These are phyloP conservation scores for Saturnispora dispora DNA, from an alignment of 805 yeast genomes.

Conservation along the genomic window DNA sequence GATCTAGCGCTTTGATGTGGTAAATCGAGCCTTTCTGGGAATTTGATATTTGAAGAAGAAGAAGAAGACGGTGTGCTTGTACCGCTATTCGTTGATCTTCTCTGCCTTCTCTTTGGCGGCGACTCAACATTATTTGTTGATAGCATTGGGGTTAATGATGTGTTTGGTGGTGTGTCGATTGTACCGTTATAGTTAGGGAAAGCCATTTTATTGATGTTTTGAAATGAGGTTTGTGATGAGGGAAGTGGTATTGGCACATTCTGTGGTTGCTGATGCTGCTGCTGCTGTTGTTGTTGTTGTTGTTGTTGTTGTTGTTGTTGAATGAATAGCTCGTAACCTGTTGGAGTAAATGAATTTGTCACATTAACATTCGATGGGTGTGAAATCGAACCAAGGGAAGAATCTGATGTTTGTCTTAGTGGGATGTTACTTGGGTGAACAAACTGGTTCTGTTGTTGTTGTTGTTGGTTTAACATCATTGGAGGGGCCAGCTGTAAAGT, in stretches of 20 bases:
- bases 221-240: neutral
- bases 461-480: neutral
- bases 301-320: constrained; percentile 2
- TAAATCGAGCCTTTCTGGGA: constrained; percentile 24
- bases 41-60: constrained; percentile 13
- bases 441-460: neutral
- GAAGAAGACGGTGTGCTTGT: constrained; percentile 8
- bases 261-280: neutral
- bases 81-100: constrained; percentile 1
- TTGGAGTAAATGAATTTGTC: neutral
- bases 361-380: neutral
- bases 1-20: constrained; percentile 29
- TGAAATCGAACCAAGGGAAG: neutral
- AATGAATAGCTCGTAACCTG: neutral
- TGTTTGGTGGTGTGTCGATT: constrained; percentile 7
- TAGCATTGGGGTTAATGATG: neutral
- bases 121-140: neutral
- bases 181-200: neutral
- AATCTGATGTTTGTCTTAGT: neutral
- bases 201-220: neutral
- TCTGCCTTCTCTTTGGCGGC: neutral
- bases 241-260: neutral
- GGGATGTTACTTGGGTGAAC: neutral
- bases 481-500: neutral
- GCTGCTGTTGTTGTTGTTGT: neutral